These are phyloP conservation scores for Tylopilus balloui DNA, from an alignment of 768 basidiomycete species.

Conservation along the genomic window DNA sequence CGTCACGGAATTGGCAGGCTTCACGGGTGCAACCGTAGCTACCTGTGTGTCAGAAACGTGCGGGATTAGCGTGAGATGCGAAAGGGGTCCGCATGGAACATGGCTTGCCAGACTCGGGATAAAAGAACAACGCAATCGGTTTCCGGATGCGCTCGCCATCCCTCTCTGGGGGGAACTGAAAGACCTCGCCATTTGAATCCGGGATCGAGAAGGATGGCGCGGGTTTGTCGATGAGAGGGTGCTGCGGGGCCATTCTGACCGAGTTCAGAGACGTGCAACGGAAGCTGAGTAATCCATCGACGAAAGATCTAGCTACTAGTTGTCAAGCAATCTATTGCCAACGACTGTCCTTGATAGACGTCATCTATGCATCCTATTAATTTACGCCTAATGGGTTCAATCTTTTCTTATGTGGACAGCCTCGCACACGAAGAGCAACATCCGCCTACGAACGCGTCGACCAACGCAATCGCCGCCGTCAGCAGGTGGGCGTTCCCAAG, in stretches of 20 bases:
- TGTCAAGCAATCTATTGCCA: too few relatives aligned
- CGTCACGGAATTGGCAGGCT: slow-evolving; percentile 80
- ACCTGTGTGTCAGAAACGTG: slow-evolving; percentile 36
- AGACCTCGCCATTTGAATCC: slow-evolving; percentile 58
- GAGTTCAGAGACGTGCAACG: not conserved
- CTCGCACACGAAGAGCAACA: too few relatives aligned
- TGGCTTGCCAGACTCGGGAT: slow-evolving; percentile 58
- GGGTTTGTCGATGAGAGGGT: slow-evolving; percentile 54
- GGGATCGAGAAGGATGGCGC: slow-evolving; percentile 66
- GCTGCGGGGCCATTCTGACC: slow-evolving; percentile 37
- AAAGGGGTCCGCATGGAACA: slow-evolving; percentile 6
- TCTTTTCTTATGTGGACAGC: too few relatives aligned
- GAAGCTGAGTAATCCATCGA: too few relatives aligned
- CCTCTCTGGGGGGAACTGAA: slow-evolving; percentile 55
- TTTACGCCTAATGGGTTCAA: too few relatives aligned
- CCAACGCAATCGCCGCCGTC: too few relatives aligned
- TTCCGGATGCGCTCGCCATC: slow-evolving; percentile 34
- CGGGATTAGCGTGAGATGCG: not conserved
- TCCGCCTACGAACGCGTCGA: too few relatives aligned
- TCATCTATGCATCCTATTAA: too few relatives aligned
- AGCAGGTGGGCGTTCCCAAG: too few relatives aligned
- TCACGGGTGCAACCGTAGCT: slow-evolving; percentile 78
- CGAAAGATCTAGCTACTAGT: too few relatives aligned
- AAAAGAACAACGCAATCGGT: slow-evolving; percentile 76
- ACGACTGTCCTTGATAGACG: too few relatives aligned